phyloP scores from a whole-genome alignment of 2,329 filamentous ascomycete species.

The Trichoderma guizhouense region DNA sequence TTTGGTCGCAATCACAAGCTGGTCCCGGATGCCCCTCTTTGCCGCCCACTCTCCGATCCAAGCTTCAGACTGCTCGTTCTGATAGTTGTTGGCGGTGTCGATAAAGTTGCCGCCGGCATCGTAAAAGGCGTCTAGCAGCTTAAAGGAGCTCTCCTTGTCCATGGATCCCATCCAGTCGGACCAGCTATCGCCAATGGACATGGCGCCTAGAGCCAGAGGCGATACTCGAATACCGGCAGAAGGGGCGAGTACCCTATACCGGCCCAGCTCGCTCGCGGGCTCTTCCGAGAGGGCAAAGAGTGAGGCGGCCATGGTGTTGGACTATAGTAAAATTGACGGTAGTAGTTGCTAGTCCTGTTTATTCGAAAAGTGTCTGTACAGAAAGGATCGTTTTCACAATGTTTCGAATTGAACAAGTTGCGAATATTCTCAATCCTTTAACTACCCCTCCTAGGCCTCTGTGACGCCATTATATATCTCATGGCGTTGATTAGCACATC shows the following conservation, averaged over 20 bases:
- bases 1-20: slow-evolving; percentile 49
- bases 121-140: slow-evolving; percentile 12
- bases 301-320: not conserved
- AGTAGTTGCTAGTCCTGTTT: not conserved
- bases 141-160: slow-evolving; percentile 6
- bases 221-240: not conserved
- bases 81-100: slow-evolving; percentile 53
- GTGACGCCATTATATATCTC: not conserved
- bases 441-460: not conserved
- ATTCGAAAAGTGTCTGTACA: not conserved
- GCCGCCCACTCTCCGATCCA: slow-evolving; percentile 52
- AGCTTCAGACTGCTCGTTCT: slow-evolving; percentile 48
- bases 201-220: slow-evolving; percentile 5
- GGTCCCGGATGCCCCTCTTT: slow-evolving; percentile 41
- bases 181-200: slow-evolving; percentile 14
- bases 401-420: not conserved
- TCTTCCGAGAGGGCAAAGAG: not conserved
- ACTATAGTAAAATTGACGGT: too few relatives aligned
- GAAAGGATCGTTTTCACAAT: not conserved
- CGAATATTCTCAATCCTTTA: not conserved
- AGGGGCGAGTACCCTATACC: not conserved
- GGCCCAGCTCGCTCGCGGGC: not conserved
- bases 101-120: slow-evolving; percentile 58
- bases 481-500: not conserved
- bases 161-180: not conserved